These are phyloP conservation scores for Amanita brunnescens DNA, from an alignment of 768 basidiomycete genomes.

Conservation along the genomic window DNA sequence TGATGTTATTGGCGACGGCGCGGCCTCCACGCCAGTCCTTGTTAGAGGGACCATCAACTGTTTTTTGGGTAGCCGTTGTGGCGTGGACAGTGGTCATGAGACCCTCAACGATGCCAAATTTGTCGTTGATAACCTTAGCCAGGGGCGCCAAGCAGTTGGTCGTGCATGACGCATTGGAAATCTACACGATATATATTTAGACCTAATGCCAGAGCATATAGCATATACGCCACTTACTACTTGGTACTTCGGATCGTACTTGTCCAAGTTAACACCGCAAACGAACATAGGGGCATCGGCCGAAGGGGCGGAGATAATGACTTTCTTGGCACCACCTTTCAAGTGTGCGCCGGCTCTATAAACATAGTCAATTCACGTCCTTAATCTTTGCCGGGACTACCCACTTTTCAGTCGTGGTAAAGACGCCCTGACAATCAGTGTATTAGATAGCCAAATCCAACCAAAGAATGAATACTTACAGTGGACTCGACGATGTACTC, in stretches of 20 bases:
- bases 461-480: slow-evolving; percentile 31
- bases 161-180: slow-evolving; percentile 98
- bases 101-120: slow-evolving; percentile 85
- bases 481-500: slow-evolving; percentile 97
- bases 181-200: slow-evolving; percentile 25
- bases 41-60: slow-evolving; percentile 79
- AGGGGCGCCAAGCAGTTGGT: slow-evolving; percentile 95
- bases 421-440: slow-evolving; percentile 59
- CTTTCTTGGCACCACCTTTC: slow-evolving; percentile 97
- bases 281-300: slow-evolving; percentile 91
- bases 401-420: slow-evolving; percentile 84
- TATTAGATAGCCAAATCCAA: slow-evolving; percentile 6
- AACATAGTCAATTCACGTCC: slow-evolving; percentile 9
- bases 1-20: slow-evolving; percentile 89
- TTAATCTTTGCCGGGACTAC: slow-evolving; percentile 8
- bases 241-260: slow-evolving; percentile 76
- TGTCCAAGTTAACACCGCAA: slow-evolving; percentile 85
- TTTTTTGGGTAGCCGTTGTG: slow-evolving; percentile 85
- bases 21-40: slow-evolving; percentile 95
- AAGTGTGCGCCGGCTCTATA: slow-evolving; percentile 73
- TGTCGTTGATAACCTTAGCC: slow-evolving; percentile 91
- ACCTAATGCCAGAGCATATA: background rate
- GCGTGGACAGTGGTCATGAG: slow-evolving; percentile 95
- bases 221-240: slow-evolving; percentile 38
- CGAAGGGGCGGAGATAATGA: slow-evolving; percentile 95